Conservation (phyloP, 495 filamentous ascomycete genomes). For the Penicillium canescens region DNA sequence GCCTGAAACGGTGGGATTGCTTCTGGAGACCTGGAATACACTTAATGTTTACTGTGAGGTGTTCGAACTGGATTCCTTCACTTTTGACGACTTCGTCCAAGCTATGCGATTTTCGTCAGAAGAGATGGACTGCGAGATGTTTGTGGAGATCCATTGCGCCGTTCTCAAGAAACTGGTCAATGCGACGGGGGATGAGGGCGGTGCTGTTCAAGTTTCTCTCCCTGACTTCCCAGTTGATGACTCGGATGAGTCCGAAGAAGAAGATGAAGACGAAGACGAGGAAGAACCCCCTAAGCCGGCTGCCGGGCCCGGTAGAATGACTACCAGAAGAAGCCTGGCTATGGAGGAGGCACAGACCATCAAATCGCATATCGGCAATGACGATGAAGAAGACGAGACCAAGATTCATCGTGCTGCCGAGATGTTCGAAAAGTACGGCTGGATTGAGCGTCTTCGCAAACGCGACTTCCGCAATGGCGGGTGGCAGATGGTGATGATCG, state of each 20-base stretch:
- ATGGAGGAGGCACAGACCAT: slow-evolving; percentile 72
- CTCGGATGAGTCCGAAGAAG: slow-evolving; percentile 59
- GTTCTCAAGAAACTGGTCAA: slow-evolving; percentile 85
- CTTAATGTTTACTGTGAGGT: slow-evolving; percentile 95
- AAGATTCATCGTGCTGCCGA: slow-evolving; percentile 76
- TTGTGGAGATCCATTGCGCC: slow-evolving; percentile 89
- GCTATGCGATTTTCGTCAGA: slow-evolving; percentile 78
- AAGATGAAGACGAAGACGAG: slow-evolving; percentile 54
- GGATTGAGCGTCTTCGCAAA: slow-evolving; percentile 79
- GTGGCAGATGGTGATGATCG: slow-evolving; percentile 88
- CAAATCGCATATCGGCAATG: slow-evolving; percentile 47
- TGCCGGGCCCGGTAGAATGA: slow-evolving; percentile 64
- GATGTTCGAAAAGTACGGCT: slow-evolving; percentile 64
- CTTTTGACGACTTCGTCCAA: slow-evolving; percentile 93
- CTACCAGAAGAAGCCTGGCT: slow-evolving; percentile 80
- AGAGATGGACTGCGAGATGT: slow-evolving; percentile 80
- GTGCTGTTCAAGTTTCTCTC: slow-evolving; percentile 74
- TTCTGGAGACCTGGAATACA: slow-evolving; percentile 93
- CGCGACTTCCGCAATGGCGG: slow-evolving; percentile 88
- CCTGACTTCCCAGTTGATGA: slow-evolving; percentile 73
- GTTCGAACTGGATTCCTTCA: slow-evolving; percentile 92
- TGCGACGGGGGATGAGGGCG: slow-evolving; percentile 66
- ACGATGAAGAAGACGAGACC: slow-evolving; percentile 31
- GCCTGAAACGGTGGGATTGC: slow-evolving; percentile 75
- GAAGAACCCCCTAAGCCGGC: slow-evolving; percentile 42